A percentile compares a stretch with the other conserved stretches of the same genome.
Evolutionary conservation across 306 rosid species (phyloP).

Genomic region (Citrullus amarus): DNA sequence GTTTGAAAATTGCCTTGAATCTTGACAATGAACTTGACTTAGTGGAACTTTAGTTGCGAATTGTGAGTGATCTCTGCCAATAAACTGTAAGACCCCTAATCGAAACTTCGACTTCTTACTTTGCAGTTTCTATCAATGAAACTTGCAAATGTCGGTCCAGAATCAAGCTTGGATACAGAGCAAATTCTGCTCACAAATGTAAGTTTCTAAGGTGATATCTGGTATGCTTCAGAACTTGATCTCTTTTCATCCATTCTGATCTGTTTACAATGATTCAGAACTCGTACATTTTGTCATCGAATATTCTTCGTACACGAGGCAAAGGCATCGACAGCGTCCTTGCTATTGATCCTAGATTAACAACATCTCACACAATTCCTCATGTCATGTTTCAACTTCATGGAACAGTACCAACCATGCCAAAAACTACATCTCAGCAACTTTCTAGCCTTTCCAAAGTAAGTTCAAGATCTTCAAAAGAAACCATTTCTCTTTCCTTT

Average conservation of each 20-base stretch:
- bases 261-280: background rate
- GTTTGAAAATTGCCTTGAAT: background rate
- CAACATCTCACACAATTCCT: slow-evolving; percentile 43
- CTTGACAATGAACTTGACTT: background rate
- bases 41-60: background rate
- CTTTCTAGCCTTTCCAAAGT: slow-evolving; percentile 65
- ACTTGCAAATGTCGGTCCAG: slow-evolving; percentile 86
- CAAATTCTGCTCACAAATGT: slow-evolving; percentile 70
- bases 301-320: slow-evolving; percentile 43
- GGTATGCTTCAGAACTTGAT: background rate
- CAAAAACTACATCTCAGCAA: slow-evolving; percentile 31
- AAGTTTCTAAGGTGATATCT: slow-evolving; percentile 17
- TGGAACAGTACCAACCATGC: slow-evolving; percentile 43
- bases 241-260: background rate
- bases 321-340: slow-evolving; percentile 31
- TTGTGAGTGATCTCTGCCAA: background rate
- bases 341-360: slow-evolving; percentile 38
- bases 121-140: slow-evolving; percentile 95
- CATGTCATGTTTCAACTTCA: slow-evolving; percentile 44
- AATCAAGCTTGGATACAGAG: slow-evolving; percentile 59
- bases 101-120: background rate
- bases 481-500: background rate
- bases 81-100: background rate
- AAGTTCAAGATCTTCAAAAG: slow-evolving; percentile 6
- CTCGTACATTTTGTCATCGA: background rate